Percentiles rank a stretch among this genome's conserved stretches.
These are phyloP conservation scores for Rubus parviflorus DNA, from an alignment of 306 rosid species.

Conservation along the genomic window DNA sequence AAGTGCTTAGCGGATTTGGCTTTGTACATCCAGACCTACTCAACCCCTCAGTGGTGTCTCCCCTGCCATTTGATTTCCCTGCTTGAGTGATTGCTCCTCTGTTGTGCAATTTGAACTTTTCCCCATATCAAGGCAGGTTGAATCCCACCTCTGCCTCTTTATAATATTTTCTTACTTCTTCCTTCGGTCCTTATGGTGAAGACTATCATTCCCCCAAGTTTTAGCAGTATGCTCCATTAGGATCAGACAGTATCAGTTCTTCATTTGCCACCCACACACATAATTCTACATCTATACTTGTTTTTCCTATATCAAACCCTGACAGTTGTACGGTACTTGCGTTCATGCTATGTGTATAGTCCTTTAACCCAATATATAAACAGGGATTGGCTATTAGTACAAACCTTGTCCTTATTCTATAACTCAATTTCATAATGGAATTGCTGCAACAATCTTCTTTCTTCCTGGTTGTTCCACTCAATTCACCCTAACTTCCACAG, in stretches of 20 bases:
- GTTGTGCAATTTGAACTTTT: neutral
- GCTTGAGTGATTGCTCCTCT: neutral
- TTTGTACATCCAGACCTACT: conserved; percentile 45
- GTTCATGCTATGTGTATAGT: neutral
- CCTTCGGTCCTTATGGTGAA: neutral
- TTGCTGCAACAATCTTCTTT: neutral
- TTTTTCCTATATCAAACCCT: neutral
- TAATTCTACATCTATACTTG: neutral
- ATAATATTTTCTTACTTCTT: neutral
- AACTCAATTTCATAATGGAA: neutral
- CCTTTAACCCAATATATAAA: neutral
- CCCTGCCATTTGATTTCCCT: conserved; percentile 59
- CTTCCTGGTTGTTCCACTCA: neutral
- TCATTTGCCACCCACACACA: neutral
- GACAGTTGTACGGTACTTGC: neutral
- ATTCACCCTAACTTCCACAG: neutral
- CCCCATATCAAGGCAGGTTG: neutral
- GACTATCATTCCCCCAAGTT: neutral
- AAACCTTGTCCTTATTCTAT: neutral
- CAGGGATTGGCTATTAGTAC: neutral
- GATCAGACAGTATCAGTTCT: neutral
- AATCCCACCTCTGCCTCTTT: neutral
- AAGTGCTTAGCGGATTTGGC: conserved; percentile 54
- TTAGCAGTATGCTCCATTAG: neutral
- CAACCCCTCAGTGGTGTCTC: conserved; percentile 33